These are phyloP conservation scores for Uronychia setigera DNA, from an alignment of 73 alveolate genomes.

Conservation along the genomic window DNA sequence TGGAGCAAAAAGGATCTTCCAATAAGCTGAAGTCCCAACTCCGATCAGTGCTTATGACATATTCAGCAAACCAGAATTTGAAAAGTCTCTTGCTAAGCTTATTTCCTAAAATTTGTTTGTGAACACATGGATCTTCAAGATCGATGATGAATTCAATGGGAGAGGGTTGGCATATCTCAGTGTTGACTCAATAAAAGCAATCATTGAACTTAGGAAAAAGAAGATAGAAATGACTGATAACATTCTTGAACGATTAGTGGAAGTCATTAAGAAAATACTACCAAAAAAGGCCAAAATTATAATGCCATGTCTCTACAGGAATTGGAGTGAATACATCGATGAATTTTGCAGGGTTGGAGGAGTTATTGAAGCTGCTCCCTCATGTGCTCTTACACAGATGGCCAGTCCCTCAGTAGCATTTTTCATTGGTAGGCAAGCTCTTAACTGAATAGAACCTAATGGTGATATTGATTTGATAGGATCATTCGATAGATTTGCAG, in stretches of 20 bases:
- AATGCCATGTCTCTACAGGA: constrained; percentile 55
- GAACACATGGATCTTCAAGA: constrained; percentile 71
- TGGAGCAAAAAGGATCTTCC: constrained; percentile 67
- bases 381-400: constrained; percentile 45
- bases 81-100: constrained; percentile 54
- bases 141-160: constrained; percentile 77
- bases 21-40: constrained; percentile 64
- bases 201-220: constrained; percentile 61
- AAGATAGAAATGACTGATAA: constrained; percentile 61
- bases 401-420: constrained; percentile 77
- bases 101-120: constrained; percentile 61
- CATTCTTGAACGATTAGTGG: constrained; percentile 50
- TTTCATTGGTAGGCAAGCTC: constrained; percentile 33
- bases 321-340: constrained; percentile 67
- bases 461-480: constrained; percentile 71
- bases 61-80: constrained; percentile 55
- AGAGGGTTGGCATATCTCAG: constrained; percentile 72
- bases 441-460: constrained; percentile 53
- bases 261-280: constrained; percentile 51
- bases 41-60: constrained; percentile 79
- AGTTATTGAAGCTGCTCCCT: constrained; percentile 77
- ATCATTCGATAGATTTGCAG: constrained; percentile 71
- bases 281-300: constrained; percentile 67
- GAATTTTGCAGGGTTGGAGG: constrained; percentile 71
- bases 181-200: constrained; percentile 59